Evolutionary conservation across 2,329 filamentous ascomycete species (phyloP), one percentile per base, ranked within the genome.

Genomic region (Sarocladiaceae sp.): DNA sequence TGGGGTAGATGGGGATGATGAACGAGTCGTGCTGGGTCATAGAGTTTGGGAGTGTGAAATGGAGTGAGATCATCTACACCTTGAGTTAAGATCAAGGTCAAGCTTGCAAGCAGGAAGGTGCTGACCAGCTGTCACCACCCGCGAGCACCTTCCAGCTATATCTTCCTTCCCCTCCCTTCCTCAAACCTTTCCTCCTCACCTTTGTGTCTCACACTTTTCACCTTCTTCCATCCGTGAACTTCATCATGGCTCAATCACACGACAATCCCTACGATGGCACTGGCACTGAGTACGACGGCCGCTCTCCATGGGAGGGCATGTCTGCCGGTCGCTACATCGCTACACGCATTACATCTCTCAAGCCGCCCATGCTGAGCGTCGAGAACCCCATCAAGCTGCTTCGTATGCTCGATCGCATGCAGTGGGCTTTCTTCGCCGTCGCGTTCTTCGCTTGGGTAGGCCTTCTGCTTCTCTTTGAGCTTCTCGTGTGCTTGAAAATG

Each of bases 341-440:
- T n/a, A 80, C 82, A 55, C 78, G 82, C 52, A 56, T 84, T 58
- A 71, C 72, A 11, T 72, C 76, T 15, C 72, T 86, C 51, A 81
- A 77, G 64, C 82, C 82, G 33, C 77, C 77, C 2, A 78, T 83
- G 72, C 63, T 71, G 40, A 73, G 74, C 50, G 66, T 78, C 23
- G 73, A 74, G 47, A 86, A 82, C 57, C 80, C 79, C 0, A 67
- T 79, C 55, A 68, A 62, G 25, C 63, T 80, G 22, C 35, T 83
- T 15, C 65, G 68, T 26, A 75, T 75, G 71, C 65, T 82, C 52
- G 75, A 66, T 53, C 62, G 65, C 28, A 72, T 70, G 33, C 76
- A 82, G 40, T 82, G 79, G 79, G 69, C 73, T 1, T 81, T 81
- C 54, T 83, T 83, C 61, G 60, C 66, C 10, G 69, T 82, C 50